Conservation (phyloP, 176 grass and related monocot genomes). For the Alopecurus myosuroides region DNA sequence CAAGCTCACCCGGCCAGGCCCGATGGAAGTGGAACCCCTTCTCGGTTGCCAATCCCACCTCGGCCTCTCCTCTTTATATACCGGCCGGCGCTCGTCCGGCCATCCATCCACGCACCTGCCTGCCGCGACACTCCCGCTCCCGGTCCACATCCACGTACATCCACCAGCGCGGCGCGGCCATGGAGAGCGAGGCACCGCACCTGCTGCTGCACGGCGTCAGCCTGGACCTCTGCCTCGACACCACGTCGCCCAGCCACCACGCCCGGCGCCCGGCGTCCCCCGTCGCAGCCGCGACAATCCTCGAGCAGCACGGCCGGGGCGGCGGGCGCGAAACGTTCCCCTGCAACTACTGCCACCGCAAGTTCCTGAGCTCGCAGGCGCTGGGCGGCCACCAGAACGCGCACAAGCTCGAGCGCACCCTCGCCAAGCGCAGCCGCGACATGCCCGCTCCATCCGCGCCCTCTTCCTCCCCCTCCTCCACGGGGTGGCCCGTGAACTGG, state of each 20-base stretch:
- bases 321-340: constrained; percentile 41
- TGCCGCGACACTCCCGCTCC: too few relatives aligned
- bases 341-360: constrained; percentile 91
- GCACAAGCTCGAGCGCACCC: constrained; percentile 92
- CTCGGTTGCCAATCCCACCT: too few relatives aligned
- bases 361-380: constrained; percentile 87
- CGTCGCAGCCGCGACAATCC: not conserved
- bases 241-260: not conserved
- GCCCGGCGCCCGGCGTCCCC: not conserved
- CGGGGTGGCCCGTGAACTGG: not conserved
- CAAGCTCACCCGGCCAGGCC: too few relatives aligned
- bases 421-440: constrained; percentile 62
- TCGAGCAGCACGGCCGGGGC: not conserved
- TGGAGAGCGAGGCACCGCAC: constrained; percentile 20
- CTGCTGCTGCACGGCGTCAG: constrained; percentile 27
- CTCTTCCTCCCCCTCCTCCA: not conserved
- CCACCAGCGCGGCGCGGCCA: not conserved
- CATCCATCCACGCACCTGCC: too few relatives aligned
- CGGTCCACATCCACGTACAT: too few relatives aligned
- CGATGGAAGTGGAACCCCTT: too few relatives aligned
- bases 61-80: too few relatives aligned
- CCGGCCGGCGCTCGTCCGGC: too few relatives aligned
- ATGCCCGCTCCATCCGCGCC: not conserved
- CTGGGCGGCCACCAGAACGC: constrained; percentile 98
- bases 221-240: constrained; percentile 53